Base-by-base conservation (phyloP, 805 yeast genomes). In the Blastobotrys americana region DNA sequence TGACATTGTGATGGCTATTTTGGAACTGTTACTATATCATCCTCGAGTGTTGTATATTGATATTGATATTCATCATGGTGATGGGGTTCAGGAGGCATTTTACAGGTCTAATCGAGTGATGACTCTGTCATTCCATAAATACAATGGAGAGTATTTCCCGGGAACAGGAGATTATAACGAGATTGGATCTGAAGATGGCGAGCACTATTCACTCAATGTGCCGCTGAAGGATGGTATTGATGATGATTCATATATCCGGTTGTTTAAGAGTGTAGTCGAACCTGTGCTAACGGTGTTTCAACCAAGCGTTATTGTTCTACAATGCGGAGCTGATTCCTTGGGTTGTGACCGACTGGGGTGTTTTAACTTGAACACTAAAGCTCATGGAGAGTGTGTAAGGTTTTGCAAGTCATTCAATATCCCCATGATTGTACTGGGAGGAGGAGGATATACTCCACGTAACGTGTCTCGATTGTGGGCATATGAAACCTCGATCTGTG, bases 401-500 rank as follows among this genome's bases (percentile, higher is more conserved):
- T 90, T 78, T 65, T 87, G 89, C 42, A 84, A 84, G 61, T 74
- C 84, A 5, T 86, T 90, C 59, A 84, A 85, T 39, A 73, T 93
- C 15, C 97, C 98, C 6, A 68, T 86, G 74, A 76, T 93, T 81
- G 95, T 93, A 23, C 73, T 93, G 17, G 98, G 98, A 34, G 98
- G 98, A 41, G 98, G 98, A 55, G 98, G 98, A 17, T 93, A 93
- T 67, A 93, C 98, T 2, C 94, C 95, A 76, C 76, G 97, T 63
- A 93, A 93, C 61, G 98, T 93, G 40, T 87, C 97, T 3, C 72
- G 98, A 54, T 76, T 95, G 9, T 90, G 98, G 97, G 78, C 96
- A 2, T 89, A 74, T 59, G 98, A 93, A 65, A 81, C 96, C 0
- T 90, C 96, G 28, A 72, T 93, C 21, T 73, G 90, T 59, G 82